Conservation (phyloP, 305 asterid genomes). For the Fraxinus xanthoxyloides region DNA sequence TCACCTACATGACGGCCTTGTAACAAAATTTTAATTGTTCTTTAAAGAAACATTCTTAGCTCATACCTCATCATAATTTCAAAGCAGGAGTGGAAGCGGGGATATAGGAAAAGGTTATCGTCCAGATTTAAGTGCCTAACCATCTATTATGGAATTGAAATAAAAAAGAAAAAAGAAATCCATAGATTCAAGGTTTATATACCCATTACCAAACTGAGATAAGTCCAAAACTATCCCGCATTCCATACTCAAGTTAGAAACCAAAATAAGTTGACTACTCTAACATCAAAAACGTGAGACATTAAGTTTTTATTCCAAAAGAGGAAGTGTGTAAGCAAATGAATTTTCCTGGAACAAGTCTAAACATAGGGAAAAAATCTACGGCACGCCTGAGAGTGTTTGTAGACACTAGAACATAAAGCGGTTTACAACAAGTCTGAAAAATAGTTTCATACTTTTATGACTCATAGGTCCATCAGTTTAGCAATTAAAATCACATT, state of each 20-base stretch:
- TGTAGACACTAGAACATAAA: neutral
- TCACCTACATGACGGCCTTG: neutral
- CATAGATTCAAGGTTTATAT: neutral
- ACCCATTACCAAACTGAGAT: neutral
- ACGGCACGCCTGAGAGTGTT: neutral
- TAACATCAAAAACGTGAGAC: neutral
- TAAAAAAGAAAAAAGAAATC: neutral
- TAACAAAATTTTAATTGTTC: neutral
- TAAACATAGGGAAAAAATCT: neutral
- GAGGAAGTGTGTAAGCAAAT: neutral
- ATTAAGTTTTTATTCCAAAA: neutral
- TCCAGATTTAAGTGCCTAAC: neutral
- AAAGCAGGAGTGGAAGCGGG: neutral
- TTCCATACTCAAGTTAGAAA: neutral
- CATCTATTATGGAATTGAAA: neutral
- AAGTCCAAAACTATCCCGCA: neutral
- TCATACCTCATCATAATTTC: neutral
- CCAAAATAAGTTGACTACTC: neutral
- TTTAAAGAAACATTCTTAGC: neutral
- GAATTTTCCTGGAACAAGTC: slow-evolving; percentile 1
- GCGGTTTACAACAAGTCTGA: neutral
- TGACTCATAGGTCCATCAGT: neutral
- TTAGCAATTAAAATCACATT: neutral
- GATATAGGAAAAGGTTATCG: neutral
- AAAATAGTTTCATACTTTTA: neutral